Evolutionary conservation across 108 stramenopile genomes (phyloP), one percentile per base, ranked within the genome.

Genomic region (Cylindrotheca fusiformis): DNA sequence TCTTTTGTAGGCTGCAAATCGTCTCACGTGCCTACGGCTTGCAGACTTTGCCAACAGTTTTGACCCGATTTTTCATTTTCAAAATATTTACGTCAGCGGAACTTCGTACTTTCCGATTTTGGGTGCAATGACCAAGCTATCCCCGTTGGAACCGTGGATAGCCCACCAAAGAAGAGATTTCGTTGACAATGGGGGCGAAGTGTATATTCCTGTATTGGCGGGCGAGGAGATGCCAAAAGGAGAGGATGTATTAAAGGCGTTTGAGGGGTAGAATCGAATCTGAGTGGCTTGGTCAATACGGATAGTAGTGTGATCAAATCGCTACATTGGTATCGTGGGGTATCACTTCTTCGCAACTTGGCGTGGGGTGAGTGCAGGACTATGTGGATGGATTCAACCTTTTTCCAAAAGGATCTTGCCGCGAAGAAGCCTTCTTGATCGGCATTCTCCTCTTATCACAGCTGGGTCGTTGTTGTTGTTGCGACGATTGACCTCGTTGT

Each of bases 31-130:
- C n/a, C n/a, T 6, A 41, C 36, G 10, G 6, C 36, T 41, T 41
- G 6, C 36, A 41, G 88, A 89, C 58, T 93, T 93, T 63, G 84
- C 86, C 32, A 69, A 83, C 17, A 71, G 71, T 5, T 93, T 93
- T 60, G 48, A 87, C 58, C 79, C 88, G 0, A 87, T 87, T 8
- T 87, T 62, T 59, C 85, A 89, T 29, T 93, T 93, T 67, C 79
- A 82, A 57, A 89, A 89, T 48, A 82, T 89, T 36, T 93, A 93
- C 32, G 72, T 81, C n/a, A 80, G 81, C 21, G 91, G 91, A 14
- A 93, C 91, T 17, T 80, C 78, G 26, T 93, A 93, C 64, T 93
- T 93, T 67, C 91, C 91, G 0, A 93, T 93, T 19, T 47, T 93
- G 22, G 91, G 91, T 2, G 69, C 81, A 8, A 76, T 86, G 1